phyloP scores from a whole-genome alignment of 352 stramenopile genomes.

The Blastocystis hominis region DNA sequence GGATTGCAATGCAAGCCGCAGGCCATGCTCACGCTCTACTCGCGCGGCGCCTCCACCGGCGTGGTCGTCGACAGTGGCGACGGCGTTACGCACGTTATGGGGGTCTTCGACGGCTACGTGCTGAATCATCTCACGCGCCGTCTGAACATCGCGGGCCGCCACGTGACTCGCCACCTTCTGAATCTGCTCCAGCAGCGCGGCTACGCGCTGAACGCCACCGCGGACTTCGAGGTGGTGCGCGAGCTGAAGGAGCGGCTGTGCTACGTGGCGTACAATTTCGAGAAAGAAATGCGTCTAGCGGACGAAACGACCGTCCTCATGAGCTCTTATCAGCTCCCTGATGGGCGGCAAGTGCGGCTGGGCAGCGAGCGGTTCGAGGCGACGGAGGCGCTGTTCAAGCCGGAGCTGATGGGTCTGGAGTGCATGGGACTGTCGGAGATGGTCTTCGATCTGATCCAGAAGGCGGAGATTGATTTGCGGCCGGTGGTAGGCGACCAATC shows the following conservation, averaged over 20 bases:
- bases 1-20: slow-evolving; percentile 79
- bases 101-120: slow-evolving; percentile 78
- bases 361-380: slow-evolving; percentile 44
- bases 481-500: slow-evolving; percentile 57
- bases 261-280: slow-evolving; percentile 80
- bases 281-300: slow-evolving; percentile 73
- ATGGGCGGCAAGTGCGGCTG: slow-evolving; percentile 67
- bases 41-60: slow-evolving; percentile 70
- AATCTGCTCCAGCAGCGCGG: slow-evolving; percentile 79
- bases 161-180: slow-evolving; percentile 87
- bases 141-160: slow-evolving; percentile 78
- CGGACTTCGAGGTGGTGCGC: slow-evolving; percentile 81
- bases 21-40: slow-evolving; percentile 83
- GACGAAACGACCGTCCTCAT: slow-evolving; percentile 60
- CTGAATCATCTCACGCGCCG: slow-evolving; percentile 77
- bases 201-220: slow-evolving; percentile 80
- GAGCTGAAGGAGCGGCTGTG: slow-evolving; percentile 86
- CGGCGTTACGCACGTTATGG: slow-evolving; percentile 78
- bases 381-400: slow-evolving; percentile 73
- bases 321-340: slow-evolving; percentile 72
- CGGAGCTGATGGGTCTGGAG: slow-evolving; percentile 88
- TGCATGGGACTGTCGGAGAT: slow-evolving; percentile 84
- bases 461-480: slow-evolving; percentile 71
- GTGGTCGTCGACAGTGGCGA: slow-evolving; percentile 83
- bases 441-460: slow-evolving; percentile 93